Evolutionary conservation across 805 yeast genomes (phyloP).

Genomic region (Brettanomyces custersianus): DNA sequence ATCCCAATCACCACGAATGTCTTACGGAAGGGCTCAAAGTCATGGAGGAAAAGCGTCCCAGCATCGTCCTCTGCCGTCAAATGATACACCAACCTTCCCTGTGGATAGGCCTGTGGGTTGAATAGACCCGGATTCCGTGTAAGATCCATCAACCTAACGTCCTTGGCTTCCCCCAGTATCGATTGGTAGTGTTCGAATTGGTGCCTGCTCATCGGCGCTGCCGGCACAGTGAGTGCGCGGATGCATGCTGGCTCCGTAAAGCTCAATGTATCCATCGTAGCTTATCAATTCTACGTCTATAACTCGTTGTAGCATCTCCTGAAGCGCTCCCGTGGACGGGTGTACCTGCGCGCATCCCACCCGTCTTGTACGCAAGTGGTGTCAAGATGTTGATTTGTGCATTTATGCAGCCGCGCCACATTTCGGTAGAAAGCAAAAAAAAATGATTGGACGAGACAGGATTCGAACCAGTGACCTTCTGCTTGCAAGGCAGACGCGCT

Average conservation of each 20-base stretch:
- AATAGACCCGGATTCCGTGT: constrained; percentile 58
- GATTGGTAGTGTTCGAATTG: constrained; percentile 36
- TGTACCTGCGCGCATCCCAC: too few species aligned
- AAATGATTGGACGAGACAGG: constrained; percentile 56
- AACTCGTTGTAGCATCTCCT: neutral
- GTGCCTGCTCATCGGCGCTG: constrained; percentile 36
- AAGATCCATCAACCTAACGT: constrained; percentile 68
- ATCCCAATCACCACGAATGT: constrained; percentile 52
- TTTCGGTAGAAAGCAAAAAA: too few species aligned
- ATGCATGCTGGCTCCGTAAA: constrained; percentile 62
- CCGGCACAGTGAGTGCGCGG: constrained; percentile 59
- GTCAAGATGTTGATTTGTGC: too few species aligned
- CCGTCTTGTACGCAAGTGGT: too few species aligned
- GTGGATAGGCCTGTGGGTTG: constrained; percentile 80
- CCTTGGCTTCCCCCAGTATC: constrained; percentile 39
- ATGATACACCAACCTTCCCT: constrained; percentile 61
- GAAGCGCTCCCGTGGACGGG: too few species aligned
- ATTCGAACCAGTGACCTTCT: constrained; percentile 72
- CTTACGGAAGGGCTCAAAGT: constrained; percentile 84
- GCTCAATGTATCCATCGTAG: constrained; percentile 32
- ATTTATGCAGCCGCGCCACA: too few species aligned
- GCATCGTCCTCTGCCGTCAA: constrained; percentile 42
- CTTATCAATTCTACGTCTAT: neutral
- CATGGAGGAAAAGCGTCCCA: constrained; percentile 57
- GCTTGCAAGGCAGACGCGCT: constrained; percentile 77